These are phyloP conservation scores for Anastatica hierochuntica DNA, from an alignment of 345 rosid genomes.

Conservation along the genomic window DNA sequence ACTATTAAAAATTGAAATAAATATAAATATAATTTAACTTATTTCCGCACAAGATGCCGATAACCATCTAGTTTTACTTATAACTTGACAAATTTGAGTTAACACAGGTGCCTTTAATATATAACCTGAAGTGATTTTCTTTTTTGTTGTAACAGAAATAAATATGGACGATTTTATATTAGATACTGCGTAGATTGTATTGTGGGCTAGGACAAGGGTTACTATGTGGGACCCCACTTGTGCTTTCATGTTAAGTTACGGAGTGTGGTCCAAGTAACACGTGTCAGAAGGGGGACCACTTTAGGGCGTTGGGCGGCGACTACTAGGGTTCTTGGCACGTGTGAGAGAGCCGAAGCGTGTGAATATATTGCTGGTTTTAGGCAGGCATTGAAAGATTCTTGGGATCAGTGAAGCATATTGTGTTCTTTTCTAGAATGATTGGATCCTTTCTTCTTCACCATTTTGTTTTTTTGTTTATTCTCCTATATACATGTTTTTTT, in stretches of 20 bases:
- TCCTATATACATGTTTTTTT: no score
- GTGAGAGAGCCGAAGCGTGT: slow-evolving; percentile 13
- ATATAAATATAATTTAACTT: no score
- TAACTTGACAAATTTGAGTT: no score
- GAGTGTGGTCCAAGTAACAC: slow-evolving; percentile 16
- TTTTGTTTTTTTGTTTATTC: no score
- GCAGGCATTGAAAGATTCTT: slow-evolving; percentile 60
- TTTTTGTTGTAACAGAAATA: no score
- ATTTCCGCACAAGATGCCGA: no score
- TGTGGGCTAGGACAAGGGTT: slow-evolving; percentile 29
- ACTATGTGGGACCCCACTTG: slow-evolving; percentile 16
- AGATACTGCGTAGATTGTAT: slow-evolving; percentile 28
- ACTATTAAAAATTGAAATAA: no score
- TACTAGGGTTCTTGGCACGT: slow-evolving; percentile 31
- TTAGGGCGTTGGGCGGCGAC: slow-evolving; percentile 32
- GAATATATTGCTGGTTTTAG: slow-evolving; percentile 43
- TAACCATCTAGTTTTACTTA: no score
- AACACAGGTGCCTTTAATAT: no score
- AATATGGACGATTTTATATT: no score
- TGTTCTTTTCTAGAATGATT: slow-evolving; percentile 55
- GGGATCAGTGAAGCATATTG: slow-evolving; percentile 59
- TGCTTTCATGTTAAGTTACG: slow-evolving; percentile 30
- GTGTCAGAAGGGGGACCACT: slow-evolving; percentile 26
- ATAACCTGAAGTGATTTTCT: no score
- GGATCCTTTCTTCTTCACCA: no score